A percentile compares a stretch with the other conserved stretches of the same genome.
Evolutionary conservation across 306 rosid genomes (phyloP).

Genomic region (Begonia loranthoides): DNA sequence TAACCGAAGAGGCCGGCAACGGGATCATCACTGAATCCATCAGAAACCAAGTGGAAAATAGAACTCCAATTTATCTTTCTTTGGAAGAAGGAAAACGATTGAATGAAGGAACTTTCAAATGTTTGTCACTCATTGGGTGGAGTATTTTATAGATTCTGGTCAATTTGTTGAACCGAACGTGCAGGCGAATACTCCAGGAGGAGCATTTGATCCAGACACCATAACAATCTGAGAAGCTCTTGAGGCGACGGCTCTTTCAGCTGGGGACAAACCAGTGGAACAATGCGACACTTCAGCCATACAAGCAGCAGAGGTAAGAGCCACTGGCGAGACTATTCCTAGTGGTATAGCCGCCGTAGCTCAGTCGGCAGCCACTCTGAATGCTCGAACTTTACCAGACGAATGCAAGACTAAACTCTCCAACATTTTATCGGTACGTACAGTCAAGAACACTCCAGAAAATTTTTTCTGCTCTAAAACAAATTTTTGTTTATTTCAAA

Average conservation of each 20-base stretch:
- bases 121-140: no score
- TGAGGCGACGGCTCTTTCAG: constrained; percentile 25
- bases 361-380: constrained; percentile 31
- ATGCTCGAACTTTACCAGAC: constrained; percentile 11
- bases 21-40: constrained; percentile 29
- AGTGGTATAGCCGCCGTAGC: constrained; percentile 33
- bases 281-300: constrained; percentile 39
- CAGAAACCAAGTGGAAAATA: constrained; percentile 21
- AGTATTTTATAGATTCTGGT: constrained; percentile 18
- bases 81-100: not conserved
- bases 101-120: not conserved
- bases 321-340: constrained; percentile 5
- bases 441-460: not conserved
- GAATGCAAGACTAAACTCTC: constrained; percentile 20
- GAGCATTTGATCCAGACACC: constrained; percentile 20
- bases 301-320: constrained; percentile 38
- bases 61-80: not conserved
- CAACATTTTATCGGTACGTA: constrained; percentile 26
- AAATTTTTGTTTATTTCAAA: not conserved
- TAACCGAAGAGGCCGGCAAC: constrained; percentile 16
- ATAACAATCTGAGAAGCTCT: constrained; percentile 56
- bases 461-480: not conserved
- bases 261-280: constrained; percentile 29
- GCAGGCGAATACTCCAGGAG: constrained; percentile 12
- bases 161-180: constrained; percentile 36